phyloP scores from a whole-genome alignment of 2,329 filamentous ascomycete species.

The Fusarium nodosum region DNA sequence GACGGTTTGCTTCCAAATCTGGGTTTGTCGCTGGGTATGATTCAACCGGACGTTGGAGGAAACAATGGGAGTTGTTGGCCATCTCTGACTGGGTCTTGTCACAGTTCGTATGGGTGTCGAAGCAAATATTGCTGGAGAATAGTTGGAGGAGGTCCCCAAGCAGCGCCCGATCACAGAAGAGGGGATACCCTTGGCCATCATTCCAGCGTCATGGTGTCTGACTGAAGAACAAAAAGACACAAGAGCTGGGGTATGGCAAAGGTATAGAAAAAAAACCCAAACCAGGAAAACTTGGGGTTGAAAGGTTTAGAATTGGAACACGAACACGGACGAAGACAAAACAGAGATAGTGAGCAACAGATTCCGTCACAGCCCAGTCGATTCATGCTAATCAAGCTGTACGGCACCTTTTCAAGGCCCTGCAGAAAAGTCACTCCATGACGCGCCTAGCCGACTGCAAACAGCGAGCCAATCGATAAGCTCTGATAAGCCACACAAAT shows the following conservation, averaged over 20 bases:
- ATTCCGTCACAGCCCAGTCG: constrained; percentile 37
- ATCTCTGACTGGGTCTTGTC: constrained; percentile 29
- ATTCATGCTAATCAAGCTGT: constrained; percentile 23
- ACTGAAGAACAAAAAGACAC: constrained; percentile 43
- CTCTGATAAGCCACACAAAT: constrained; percentile 59
- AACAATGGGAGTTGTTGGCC: constrained; percentile 21
- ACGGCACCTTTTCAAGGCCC: constrained; percentile 32
- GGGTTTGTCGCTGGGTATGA: constrained; percentile 28
- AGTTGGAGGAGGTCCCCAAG: constrained; percentile 50
- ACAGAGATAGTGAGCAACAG: constrained; percentile 37
- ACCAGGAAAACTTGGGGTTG: constrained; percentile 9
- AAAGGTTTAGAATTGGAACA: constrained; percentile 15
- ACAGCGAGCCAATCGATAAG: constrained; percentile 57
- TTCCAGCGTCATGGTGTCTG: constrained; percentile 57
- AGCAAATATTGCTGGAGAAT: constrained; percentile 44
- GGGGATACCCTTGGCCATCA: constrained; percentile 59
- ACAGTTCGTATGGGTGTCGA: constrained; percentile 32
- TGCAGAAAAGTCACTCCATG: constrained; percentile 55
- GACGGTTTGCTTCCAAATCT: constrained; percentile 11
- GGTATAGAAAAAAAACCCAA: neutral
- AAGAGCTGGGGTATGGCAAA: constrained; percentile 27
- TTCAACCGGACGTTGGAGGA: constrained; percentile 17
- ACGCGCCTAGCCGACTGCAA: constrained; percentile 51
- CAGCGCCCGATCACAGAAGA: constrained; percentile 56
- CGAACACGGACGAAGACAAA: constrained; percentile 26